Conservation (phyloP, 805 yeast genomes). For the Saitoella complicata region DNA sequence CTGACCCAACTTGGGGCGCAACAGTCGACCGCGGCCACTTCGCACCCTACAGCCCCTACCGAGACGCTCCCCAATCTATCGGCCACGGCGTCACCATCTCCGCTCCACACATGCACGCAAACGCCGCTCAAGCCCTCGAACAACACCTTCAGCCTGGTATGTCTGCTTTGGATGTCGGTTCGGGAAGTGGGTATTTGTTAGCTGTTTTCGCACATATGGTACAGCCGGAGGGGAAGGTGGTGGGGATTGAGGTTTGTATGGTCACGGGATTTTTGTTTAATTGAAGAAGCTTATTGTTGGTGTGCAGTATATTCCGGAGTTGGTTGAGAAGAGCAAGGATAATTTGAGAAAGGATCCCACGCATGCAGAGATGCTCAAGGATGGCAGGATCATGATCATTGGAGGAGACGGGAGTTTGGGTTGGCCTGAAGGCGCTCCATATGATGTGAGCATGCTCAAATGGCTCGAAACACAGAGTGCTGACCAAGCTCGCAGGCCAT, state of each 20-base stretch:
- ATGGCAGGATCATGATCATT: constrained; percentile 3
- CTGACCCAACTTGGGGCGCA: neutral
- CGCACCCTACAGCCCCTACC: constrained; percentile 10
- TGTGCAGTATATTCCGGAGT: constrained; percentile 10
- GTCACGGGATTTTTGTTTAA: neutral
- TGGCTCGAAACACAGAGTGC: neutral
- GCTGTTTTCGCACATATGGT: constrained; percentile 11
- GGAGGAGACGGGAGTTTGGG: constrained; percentile 11
- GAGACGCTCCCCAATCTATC: constrained; percentile 11
- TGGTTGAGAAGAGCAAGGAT: constrained; percentile 4
- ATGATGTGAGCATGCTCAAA: neutral
- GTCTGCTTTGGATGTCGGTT: constrained; percentile 11
- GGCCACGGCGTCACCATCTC: constrained; percentile 13
- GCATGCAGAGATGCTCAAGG: neutral
- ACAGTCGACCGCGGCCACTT: constrained; percentile 10
- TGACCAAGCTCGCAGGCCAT: constrained; percentile 10
- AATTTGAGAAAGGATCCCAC: neutral
- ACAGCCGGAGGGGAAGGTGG: constrained; percentile 6
- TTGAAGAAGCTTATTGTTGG: neutral
- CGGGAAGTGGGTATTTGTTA: constrained; percentile 12
- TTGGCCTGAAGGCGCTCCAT: constrained; percentile 4
- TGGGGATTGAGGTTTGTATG: constrained; percentile 1
- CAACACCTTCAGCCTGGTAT: constrained; percentile 8
- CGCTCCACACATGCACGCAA: constrained; percentile 15
- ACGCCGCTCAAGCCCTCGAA: constrained; percentile 8